A percentile compares a stretch with the other conserved stretches of the same genome.
Conservation (phyloP, 2,329 filamentous ascomycete species). For the Colletotrichum filicis region DNA sequence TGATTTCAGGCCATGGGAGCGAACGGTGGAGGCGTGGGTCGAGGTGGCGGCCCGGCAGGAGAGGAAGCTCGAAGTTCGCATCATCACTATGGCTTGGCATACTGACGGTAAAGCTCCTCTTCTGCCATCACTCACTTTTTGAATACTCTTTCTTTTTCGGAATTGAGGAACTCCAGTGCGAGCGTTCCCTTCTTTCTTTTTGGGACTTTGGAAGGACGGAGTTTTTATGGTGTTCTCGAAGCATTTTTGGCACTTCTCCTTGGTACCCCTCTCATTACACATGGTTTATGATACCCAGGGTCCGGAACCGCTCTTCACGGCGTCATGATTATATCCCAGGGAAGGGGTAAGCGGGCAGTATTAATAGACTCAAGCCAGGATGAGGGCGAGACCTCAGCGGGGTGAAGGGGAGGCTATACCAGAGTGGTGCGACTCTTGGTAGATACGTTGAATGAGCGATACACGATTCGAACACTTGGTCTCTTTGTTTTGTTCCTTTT, state of each 20-base stretch:
- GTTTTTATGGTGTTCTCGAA: not conserved
- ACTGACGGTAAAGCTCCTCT: slow-evolving; percentile 31
- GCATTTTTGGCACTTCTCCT: not conserved
- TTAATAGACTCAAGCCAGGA: not conserved
- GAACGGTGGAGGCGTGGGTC: slow-evolving; percentile 38
- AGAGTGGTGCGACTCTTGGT: not conserved
- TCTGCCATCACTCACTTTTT: slow-evolving; percentile 29
- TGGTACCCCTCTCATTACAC: not conserved
- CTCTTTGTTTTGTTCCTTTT: too few relatives aligned
- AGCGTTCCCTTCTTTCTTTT: not conserved
- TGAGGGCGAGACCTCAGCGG: not conserved
- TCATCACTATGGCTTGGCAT: slow-evolving; percentile 10
- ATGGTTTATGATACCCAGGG: slow-evolving; percentile 14
- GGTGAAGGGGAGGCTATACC: not conserved
- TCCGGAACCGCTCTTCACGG: not conserved
- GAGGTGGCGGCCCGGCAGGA: slow-evolving; percentile 35
- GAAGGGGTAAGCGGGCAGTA: not conserved
- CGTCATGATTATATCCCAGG: not conserved
- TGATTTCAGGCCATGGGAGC: slow-evolving; percentile 37
- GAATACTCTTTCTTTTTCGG: not conserved
- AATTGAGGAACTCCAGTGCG: too few relatives aligned
- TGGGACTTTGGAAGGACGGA: too few relatives aligned
- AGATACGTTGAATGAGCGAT: not conserved
- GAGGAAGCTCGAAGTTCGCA: slow-evolving; percentile 4
- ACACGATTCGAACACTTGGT: not conserved